phyloP scores from a whole-genome alignment of 2,329 filamentous ascomycete species.

The Niveomyces coronatus region DNA sequence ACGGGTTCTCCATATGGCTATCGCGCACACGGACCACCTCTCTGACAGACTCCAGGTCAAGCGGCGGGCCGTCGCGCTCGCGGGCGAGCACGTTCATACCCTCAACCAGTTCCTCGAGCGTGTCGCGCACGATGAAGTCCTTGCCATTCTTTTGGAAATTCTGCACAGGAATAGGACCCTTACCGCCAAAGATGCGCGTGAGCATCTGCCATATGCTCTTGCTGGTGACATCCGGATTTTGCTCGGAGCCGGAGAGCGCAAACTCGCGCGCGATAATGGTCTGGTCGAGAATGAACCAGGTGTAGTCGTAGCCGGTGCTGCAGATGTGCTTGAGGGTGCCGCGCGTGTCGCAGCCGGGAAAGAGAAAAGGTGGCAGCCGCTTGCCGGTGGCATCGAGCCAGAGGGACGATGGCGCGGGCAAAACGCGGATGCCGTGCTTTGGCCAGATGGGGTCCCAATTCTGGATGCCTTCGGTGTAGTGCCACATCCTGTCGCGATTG shows the following conservation, averaged over 20 bases:
- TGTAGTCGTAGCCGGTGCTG: conserved; percentile 50
- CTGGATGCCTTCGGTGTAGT: conserved; percentile 51
- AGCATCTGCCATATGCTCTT: conserved; percentile 46
- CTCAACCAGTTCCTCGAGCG: conserved; percentile 41
- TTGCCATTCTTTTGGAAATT: conserved; percentile 47
- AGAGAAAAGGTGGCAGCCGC: conserved; percentile 45
- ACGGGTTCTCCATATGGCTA: conserved; percentile 43
- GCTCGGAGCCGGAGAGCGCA: conserved; percentile 51
- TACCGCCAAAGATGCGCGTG: conserved; percentile 38
- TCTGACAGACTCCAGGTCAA: conserved; percentile 34
- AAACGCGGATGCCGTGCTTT: conserved; percentile 46
- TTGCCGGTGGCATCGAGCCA: conserved; percentile 53
- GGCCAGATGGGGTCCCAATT: conserved; percentile 57
- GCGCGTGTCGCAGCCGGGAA: conserved; percentile 47
- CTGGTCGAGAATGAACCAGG: conserved; percentile 51
- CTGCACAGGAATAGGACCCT: conserved; percentile 44
- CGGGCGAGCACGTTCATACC: conserved; percentile 49
- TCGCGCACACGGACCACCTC: conserved; percentile 43
- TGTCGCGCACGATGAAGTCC: conserved; percentile 50
- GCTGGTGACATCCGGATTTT: conserved; percentile 49
- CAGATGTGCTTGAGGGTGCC: conserved; percentile 50
- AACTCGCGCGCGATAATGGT: conserved; percentile 52
- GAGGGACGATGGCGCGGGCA: conserved; percentile 50
- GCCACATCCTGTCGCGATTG: conserved; percentile 56
- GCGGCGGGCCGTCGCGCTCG: conserved; percentile 33